These are phyloP conservation scores for Yamadazyma triangularis DNA, from an alignment of 1,139 yeast species.

Conservation along the genomic window DNA sequence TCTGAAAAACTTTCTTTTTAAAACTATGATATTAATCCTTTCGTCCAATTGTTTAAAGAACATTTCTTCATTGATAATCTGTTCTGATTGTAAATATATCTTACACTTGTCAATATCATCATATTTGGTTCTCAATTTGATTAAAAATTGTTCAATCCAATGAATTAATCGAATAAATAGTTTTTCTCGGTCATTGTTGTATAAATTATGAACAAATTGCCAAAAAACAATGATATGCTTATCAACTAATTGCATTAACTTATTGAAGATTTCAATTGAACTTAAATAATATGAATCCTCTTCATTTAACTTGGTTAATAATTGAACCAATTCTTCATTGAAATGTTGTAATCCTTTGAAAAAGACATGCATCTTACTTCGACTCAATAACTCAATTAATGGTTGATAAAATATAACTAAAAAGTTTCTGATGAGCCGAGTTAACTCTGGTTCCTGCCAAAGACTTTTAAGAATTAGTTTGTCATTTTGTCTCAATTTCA, in stretches of 20 bases:
- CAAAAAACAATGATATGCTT: constrained; percentile 70
- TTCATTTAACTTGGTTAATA: constrained; percentile 42
- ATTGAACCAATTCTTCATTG: constrained; percentile 61
- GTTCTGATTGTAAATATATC: constrained; percentile 29
- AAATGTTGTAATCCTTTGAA: constrained; percentile 70
- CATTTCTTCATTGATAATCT: constrained; percentile 18
- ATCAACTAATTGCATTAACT: constrained; percentile 58
- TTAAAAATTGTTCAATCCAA: constrained; percentile 62
- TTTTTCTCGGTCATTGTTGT: constrained; percentile 65
- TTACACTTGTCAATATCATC: constrained; percentile 42
- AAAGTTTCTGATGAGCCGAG: constrained; percentile 64
- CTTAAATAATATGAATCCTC: constrained; percentile 45
- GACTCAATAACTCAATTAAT: constrained; percentile 67
- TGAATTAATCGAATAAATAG: constrained; percentile 64
- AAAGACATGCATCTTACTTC: constrained; percentile 73
- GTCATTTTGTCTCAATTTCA: constrained; percentile 67
- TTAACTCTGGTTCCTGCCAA: constrained; percentile 82
- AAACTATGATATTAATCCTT: constrained; percentile 23
- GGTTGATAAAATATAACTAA: constrained; percentile 83
- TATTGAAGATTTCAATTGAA: constrained; percentile 54
- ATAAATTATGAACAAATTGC: constrained; percentile 71
- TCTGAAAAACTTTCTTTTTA: constrained; percentile 30
- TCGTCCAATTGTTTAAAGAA: constrained; percentile 29
- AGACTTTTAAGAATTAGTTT: constrained; percentile 68
- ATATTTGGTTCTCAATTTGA: constrained; percentile 58